phyloP scores from a whole-genome alignment of 2,329 filamentous ascomycete species.

The Apiospora rasikravindrae region DNA sequence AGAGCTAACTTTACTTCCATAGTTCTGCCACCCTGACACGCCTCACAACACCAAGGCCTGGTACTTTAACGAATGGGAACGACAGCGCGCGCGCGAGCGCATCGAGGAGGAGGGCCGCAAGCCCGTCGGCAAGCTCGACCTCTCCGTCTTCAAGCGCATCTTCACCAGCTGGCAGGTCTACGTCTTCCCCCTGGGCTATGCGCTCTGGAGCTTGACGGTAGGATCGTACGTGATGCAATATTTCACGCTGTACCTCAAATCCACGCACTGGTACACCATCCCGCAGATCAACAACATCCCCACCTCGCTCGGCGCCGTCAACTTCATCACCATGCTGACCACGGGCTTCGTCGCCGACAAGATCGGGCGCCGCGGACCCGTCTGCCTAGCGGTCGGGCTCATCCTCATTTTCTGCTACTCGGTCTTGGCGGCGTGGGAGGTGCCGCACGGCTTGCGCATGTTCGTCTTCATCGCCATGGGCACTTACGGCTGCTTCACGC shows the following conservation, averaged over 20 bases:
- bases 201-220: constrained; percentile 45
- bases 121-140: constrained; percentile 43
- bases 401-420: constrained; percentile 44
- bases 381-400: constrained; percentile 42
- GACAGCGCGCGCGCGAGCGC: constrained; percentile 66
- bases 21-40: constrained; percentile 48
- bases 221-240: constrained; percentile 47
- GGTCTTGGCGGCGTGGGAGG: constrained; percentile 44
- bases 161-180: constrained; percentile 50
- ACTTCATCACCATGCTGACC: constrained; percentile 46
- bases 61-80: constrained; percentile 59
- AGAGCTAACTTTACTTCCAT: not conserved
- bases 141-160: constrained; percentile 44
- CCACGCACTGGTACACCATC: constrained; percentile 40
- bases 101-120: constrained; percentile 63
- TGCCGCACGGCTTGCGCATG: constrained; percentile 44
- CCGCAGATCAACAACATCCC: constrained; percentile 52
- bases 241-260: constrained; percentile 47
- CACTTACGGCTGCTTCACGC: constrained; percentile 48
- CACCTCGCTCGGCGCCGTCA: constrained; percentile 48
- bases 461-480: constrained; percentile 46
- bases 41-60: constrained; percentile 48
- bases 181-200: constrained; percentile 46
- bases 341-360: constrained; percentile 39
- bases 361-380: constrained; percentile 42